These are phyloP conservation scores for Didymella keratinophila DNA, from an alignment of 2,329 filamentous ascomycete species.

Conservation along the genomic window DNA sequence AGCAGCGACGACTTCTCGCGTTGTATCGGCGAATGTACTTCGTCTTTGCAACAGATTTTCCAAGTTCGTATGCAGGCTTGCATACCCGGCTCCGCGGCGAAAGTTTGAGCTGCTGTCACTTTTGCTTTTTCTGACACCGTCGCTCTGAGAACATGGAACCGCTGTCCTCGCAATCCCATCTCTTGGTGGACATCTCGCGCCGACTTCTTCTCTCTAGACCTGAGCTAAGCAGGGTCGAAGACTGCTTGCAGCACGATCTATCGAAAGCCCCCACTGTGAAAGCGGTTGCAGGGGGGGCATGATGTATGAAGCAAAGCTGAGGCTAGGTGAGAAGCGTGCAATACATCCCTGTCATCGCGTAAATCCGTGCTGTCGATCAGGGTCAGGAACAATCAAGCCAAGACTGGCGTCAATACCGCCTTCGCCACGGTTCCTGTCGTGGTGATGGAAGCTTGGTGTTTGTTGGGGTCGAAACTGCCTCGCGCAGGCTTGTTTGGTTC, in stretches of 20 bases:
- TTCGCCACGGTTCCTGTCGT: not conserved
- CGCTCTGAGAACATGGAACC: not conserved
- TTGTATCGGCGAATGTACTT: not conserved
- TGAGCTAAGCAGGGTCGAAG: not conserved
- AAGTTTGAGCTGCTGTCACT: slow-evolving; percentile 5
- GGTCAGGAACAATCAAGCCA: slow-evolving; percentile 6
- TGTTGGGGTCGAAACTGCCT: slow-evolving; percentile 1
- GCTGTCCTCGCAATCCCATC: slow-evolving; percentile 4
- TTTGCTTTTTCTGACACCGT: slow-evolving; percentile 13
- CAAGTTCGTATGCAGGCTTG: not conserved
- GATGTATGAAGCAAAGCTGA: slow-evolving; percentile 4
- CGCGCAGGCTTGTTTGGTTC: not conserved
- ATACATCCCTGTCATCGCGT: slow-evolving; percentile 7
- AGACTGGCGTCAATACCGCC: slow-evolving; percentile 4
- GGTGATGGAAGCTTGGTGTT: slow-evolving; percentile 7
- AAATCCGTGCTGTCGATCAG: slow-evolving; percentile 7
- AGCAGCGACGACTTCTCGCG: not conserved
- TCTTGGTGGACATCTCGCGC: not conserved
- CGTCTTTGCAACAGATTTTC: not conserved
- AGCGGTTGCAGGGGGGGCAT: slow-evolving; percentile 2
- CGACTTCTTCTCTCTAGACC: not conserved
- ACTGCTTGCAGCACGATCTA: slow-evolving; percentile 6
- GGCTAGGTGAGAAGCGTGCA: not conserved
- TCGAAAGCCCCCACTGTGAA: slow-evolving; percentile 2
- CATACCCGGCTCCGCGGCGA: not conserved